phyloP scores from a whole-genome alignment of 2,329 filamentous ascomycete genomes.

The Plenodomus biglobosus region DNA sequence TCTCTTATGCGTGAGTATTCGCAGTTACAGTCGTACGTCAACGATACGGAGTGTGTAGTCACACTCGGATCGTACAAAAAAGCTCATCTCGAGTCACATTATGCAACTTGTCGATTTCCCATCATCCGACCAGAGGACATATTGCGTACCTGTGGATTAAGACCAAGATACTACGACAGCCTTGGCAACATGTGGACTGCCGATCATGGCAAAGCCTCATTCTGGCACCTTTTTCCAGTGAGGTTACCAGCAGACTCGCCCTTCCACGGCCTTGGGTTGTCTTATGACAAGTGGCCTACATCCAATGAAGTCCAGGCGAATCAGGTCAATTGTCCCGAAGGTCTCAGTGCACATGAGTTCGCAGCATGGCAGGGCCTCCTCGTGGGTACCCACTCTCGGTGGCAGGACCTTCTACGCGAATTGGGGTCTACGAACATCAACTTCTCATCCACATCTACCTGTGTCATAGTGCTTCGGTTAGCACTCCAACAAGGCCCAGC shows the following conservation, averaged over 20 bases:
- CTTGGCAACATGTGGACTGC: constrained; percentile 45
- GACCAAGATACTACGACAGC: constrained; percentile 53
- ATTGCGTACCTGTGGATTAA: constrained; percentile 51
- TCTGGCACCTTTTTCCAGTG: constrained; percentile 51
- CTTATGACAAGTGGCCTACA: constrained; percentile 44
- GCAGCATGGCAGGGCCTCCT: constrained; percentile 54
- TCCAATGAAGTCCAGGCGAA: constrained; percentile 59
- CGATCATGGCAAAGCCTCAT: constrained; percentile 37
- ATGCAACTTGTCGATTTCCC: constrained; percentile 47
- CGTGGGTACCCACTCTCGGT: constrained; percentile 51
- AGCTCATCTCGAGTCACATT: constrained; percentile 54
- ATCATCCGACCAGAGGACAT: constrained; percentile 46
- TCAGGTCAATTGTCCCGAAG: constrained; percentile 52
- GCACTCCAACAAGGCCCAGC: constrained; percentile 59
- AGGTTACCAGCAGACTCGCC: constrained; percentile 45
- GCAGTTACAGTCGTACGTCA: constrained; percentile 31
- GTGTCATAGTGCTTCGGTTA: constrained; percentile 55
- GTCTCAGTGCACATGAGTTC: constrained; percentile 56
- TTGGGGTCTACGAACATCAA: constrained; percentile 60
- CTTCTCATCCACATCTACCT: constrained; percentile 58
- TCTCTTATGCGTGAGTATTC: constrained; percentile 37
- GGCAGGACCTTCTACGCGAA: constrained; percentile 54
- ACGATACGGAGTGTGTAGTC: constrained; percentile 19
- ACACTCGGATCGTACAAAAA: constrained; percentile 52
- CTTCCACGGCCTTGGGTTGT: constrained; percentile 12